Evolutionary conservation across 139 green algal species (phyloP).

Genomic region (Chlamydomonas sphaeroides): DNA sequence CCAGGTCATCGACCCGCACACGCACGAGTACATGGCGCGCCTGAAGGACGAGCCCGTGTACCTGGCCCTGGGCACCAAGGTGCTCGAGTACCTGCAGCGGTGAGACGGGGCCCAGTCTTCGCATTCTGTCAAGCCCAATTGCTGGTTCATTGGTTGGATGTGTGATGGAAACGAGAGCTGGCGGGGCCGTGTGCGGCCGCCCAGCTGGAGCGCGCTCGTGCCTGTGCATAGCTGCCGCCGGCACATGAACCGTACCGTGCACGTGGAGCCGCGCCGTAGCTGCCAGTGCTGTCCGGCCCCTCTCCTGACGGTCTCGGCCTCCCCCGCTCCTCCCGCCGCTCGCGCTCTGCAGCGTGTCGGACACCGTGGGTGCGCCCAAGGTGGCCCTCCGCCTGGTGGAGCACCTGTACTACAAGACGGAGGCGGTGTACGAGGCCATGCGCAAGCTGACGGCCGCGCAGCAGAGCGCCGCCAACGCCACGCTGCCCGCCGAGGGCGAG

Average conservation of each 20-base stretch:
- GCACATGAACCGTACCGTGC: no score
- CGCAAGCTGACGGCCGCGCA: constrained; percentile 74
- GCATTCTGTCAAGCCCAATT: no score
- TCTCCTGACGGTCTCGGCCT: neutral
- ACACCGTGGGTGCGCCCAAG: neutral
- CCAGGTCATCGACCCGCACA: constrained; percentile 95
- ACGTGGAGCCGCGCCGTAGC: no score
- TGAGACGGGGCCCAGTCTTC: neutral
- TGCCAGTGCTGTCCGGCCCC: neutral
- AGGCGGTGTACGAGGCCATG: constrained; percentile 87
- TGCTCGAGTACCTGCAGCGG: constrained; percentile 66
- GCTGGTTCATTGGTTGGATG: no score
- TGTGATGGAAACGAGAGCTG: no score
- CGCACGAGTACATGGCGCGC: constrained; percentile 94
- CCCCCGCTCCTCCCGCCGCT: no score
- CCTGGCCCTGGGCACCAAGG: constrained; percentile 87
- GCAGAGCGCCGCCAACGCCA: constrained; percentile 51
- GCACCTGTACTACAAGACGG: constrained; percentile 97
- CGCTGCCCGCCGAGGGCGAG: constrained; percentile 8
- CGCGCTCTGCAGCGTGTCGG: constrained; percentile 3
- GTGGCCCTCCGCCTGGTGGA: constrained; percentile 89
- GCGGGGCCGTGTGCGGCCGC: no score
- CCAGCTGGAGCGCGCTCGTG: no score
- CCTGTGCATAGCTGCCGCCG: no score
- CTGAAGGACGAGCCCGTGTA: constrained; percentile 94